These are phyloP conservation scores for Pseudocercospora ulei DNA, from an alignment of 2,329 filamentous ascomycete genomes.

Conservation along the genomic window DNA sequence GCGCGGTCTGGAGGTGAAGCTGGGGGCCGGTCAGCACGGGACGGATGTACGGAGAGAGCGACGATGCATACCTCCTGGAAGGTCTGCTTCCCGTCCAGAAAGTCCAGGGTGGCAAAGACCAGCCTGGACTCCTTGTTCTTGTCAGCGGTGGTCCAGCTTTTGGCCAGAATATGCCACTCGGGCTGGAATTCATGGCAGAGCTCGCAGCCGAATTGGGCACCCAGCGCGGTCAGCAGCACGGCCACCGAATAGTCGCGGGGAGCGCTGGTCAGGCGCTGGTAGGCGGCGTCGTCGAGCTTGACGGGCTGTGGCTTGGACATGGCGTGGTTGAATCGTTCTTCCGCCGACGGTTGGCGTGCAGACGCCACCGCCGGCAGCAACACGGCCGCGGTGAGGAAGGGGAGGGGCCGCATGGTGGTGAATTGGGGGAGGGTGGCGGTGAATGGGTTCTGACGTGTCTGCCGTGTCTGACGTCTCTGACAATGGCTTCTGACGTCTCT, in stretches of 20 bases:
- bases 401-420: constrained; percentile 60
- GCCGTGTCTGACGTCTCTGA: too few relatives aligned
- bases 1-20: constrained; percentile 89
- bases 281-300: constrained; percentile 67
- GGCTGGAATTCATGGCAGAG: constrained; percentile 86
- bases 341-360: constrained; percentile 46
- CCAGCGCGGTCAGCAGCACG: constrained; percentile 77
- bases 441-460: too few relatives aligned
- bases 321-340: constrained; percentile 61
- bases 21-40: constrained; percentile 37
- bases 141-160: constrained; percentile 80
- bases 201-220: constrained; percentile 70
- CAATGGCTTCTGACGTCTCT: too few relatives aligned
- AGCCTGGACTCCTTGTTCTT: constrained; percentile 61
- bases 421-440: too few relatives aligned
- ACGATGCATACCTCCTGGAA: constrained; percentile 74
- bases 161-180: constrained; percentile 79
- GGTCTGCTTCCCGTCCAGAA: constrained; percentile 67
- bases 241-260: constrained; percentile 77
- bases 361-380: constrained; percentile 51
- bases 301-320: constrained; percentile 61
- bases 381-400: constrained; percentile 51
- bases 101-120: constrained; percentile 79
- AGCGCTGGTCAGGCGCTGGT: constrained; percentile 61
- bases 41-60: too few relatives aligned